These are phyloP conservation scores for Colletotrichum limetticola DNA, from an alignment of 2,329 filamentous ascomycete species.

Conservation along the genomic window DNA sequence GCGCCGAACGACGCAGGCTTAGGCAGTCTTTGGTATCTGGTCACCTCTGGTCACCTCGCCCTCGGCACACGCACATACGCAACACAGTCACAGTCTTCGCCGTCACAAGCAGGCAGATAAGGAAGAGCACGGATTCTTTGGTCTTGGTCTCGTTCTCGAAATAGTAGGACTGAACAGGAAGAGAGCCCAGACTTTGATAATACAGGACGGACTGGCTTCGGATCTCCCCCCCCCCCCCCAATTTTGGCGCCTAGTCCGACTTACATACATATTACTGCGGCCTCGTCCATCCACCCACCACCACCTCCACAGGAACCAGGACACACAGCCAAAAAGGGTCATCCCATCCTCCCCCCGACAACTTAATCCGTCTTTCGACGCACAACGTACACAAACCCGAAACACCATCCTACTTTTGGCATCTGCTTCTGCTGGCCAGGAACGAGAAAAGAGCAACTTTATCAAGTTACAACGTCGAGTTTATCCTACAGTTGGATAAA, in stretches of 20 bases:
- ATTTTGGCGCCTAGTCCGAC: conserved; percentile 28
- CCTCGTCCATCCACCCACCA: conserved; percentile 7
- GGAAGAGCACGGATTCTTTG: conserved; percentile 7
- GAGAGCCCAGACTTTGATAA: conserved; percentile 6
- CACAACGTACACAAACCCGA: conserved; percentile 34
- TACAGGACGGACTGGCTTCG: conserved; percentile 24
- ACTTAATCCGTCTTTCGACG: conserved; percentile 32
- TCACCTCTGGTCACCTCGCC: conserved; percentile 2
- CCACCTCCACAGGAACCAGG: conserved; percentile 9
- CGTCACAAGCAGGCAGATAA: conserved; percentile 16
- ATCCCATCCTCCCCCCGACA: conserved; percentile 31
- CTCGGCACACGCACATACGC: neutral
- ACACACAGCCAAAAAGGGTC: conserved; percentile 24
- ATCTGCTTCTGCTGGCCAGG: conserved; percentile 34
- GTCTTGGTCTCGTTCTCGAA: neutral
- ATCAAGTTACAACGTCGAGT: conserved; percentile 4
- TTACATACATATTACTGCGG: conserved; percentile 30
- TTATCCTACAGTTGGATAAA: conserved; percentile 11
- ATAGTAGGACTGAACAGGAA: neutral
- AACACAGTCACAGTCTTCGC: neutral
- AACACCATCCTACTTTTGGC: conserved; percentile 34
- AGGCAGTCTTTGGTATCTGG: conserved; percentile 18
- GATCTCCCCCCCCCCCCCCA: neutral
- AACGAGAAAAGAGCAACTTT: conserved; percentile 26
- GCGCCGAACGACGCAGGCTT: conserved; percentile 28